Conservation (phyloP, 2,329 filamentous ascomycete genomes). For the Mycogone perniciosa region DNA sequence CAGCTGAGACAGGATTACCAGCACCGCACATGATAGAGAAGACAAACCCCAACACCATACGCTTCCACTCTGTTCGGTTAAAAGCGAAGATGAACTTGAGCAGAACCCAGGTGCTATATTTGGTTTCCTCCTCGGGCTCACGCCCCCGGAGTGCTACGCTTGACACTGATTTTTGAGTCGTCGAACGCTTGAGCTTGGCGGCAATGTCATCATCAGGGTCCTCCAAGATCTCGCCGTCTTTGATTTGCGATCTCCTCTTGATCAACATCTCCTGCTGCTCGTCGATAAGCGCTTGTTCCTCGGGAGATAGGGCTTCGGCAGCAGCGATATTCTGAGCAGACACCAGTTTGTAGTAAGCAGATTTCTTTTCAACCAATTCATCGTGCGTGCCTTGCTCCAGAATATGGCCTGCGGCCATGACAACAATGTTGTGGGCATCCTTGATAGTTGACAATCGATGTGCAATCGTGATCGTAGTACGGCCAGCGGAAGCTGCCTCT, state of each 20-base stretch:
- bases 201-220: slow-evolving; percentile 59
- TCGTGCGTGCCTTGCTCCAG: slow-evolving; percentile 89
- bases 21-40: slow-evolving; percentile 73
- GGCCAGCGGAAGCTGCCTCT: slow-evolving; percentile 74
- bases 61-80: slow-evolving; percentile 64
- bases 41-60: slow-evolving; percentile 67
- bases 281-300: slow-evolving; percentile 46
- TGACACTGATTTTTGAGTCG: slow-evolving; percentile 56
- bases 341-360: slow-evolving; percentile 78
- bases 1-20: slow-evolving; percentile 61
- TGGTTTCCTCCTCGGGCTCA: slow-evolving; percentile 40
- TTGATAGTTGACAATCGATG: slow-evolving; percentile 93
- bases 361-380: slow-evolving; percentile 61
- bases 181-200: slow-evolving; percentile 49
- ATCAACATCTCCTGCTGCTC: slow-evolving; percentile 45
- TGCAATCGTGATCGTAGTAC: slow-evolving; percentile 94
- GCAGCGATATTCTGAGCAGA: slow-evolving; percentile 77
- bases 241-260: slow-evolving; percentile 38
- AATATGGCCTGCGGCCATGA: slow-evolving; percentile 80
- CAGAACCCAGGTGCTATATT: slow-evolving; percentile 68
- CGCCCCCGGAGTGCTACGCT: slow-evolving; percentile 61
- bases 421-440: slow-evolving; percentile 91
- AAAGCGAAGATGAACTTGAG: slow-evolving; percentile 75
- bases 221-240: slow-evolving; percentile 34
- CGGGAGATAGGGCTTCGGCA: slow-evolving; percentile 46